These are phyloP conservation scores for Trametes pubescens DNA, from an alignment of 1,284 basidiomycete genomes.

Conservation along the genomic window DNA sequence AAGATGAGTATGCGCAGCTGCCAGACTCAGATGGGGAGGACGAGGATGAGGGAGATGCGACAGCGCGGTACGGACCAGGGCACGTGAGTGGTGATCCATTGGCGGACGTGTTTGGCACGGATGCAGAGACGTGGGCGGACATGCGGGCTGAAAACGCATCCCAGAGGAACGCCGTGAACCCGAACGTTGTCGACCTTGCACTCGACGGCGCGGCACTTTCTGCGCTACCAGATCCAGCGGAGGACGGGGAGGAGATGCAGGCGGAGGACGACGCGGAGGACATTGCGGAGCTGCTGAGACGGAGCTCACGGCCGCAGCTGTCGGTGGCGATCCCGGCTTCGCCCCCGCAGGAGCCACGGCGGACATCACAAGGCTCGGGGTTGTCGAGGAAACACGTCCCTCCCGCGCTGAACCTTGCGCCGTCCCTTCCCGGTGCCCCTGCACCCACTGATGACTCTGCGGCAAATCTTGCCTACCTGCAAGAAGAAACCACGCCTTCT, in stretches of 20 bases:
- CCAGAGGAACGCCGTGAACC: slow-evolving; percentile 44
- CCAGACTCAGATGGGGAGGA: slow-evolving; percentile 42
- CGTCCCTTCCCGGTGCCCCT: slow-evolving; percentile 31
- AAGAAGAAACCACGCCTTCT: slow-evolving; percentile 34
- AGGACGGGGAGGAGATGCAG: slow-evolving; percentile 36
- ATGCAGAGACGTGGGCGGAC: slow-evolving; percentile 68
- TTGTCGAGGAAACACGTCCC: slow-evolving; percentile 49
- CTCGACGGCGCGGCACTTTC: slow-evolving; percentile 59
- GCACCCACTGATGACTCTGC: slow-evolving; percentile 34
- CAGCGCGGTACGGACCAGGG: slow-evolving; percentile 33
- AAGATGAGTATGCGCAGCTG: slow-evolving; percentile 45
- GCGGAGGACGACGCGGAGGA: slow-evolving; percentile 37
- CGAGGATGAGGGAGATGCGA: slow-evolving; percentile 36
- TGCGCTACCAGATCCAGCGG: slow-evolving; percentile 45
- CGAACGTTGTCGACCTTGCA: slow-evolving; percentile 60
- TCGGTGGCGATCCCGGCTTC: slow-evolving; percentile 44
- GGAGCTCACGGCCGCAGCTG: slow-evolving; percentile 44
- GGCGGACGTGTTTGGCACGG: slow-evolving; percentile 61
- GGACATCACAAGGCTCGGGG: slow-evolving; percentile 39
- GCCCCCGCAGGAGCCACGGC: slow-evolving; percentile 32
- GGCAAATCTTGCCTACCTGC: slow-evolving; percentile 44
- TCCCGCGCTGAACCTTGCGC: slow-evolving; percentile 57
- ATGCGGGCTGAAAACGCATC: slow-evolving; percentile 48
- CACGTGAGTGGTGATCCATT: slow-evolving; percentile 48
- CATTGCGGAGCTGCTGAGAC: slow-evolving; percentile 38